Base-by-base conservation (phyloP, 169 alveolate species). In the Eimeria sp. region DNA sequence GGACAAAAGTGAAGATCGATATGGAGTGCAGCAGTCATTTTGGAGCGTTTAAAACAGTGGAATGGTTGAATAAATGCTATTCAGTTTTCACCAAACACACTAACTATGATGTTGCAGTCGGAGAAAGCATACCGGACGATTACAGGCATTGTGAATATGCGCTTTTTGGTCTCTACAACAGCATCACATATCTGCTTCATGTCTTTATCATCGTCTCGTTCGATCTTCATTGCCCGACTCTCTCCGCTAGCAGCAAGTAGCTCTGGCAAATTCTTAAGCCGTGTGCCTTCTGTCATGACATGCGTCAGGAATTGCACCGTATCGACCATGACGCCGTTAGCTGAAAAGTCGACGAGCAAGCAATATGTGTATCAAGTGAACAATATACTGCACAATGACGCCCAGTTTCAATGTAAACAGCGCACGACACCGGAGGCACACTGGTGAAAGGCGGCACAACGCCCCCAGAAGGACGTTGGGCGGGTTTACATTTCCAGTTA, bases 261-360 rank as follows among this genome's bases (percentile, higher is more conserved):
- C 96, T 97, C 98, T 0, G 98, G 98, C 94, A 97, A 47, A 95
- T 97, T 95, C 96, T 86, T 95, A 34, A 93, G 95, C 14, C 98
- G 96, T 49, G 97, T 96, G 47, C 95, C 95, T n/a, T 97, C 98
- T 5, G 95, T 92, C 76, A 97, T 84, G 89, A 95, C 96, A 73
- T 89, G 83, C 40, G 96, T 94, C 83, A 96, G 94, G 88, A 98
- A 97, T 90, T 98, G 99, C 57, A 98, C 97, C 16, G 99, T 98
- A 61, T 98, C 99, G 54, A 98, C 96, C 96, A 97, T 96, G 18
- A 98, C 98, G 57, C 99, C 99, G 76, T 97, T 97, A 40, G 98
- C 98, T 93, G 95, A 73, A 82, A 70, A 78, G 45, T 2, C 47
- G 30, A 72, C 40, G 40, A 10, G 67, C 75, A 49, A 13, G 14